Evolutionary conservation across 2,329 filamentous ascomycete genomes (phyloP).

Genomic region (Akanthomyces muscarius): DNA sequence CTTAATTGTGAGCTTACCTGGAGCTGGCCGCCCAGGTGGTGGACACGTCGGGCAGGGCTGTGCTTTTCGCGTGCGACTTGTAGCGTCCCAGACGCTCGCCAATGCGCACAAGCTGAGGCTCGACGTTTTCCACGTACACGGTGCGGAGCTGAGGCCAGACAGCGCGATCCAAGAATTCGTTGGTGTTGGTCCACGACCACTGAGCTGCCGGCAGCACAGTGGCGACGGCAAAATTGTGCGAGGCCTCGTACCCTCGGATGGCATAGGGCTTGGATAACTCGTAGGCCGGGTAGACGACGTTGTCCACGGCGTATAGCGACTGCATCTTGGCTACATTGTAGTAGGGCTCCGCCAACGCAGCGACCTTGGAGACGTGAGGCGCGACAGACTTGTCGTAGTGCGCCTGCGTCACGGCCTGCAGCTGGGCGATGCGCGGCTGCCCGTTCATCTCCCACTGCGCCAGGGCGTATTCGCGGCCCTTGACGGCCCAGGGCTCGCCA

Average conservation of each 20-base stretch:
- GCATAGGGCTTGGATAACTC: constrained; percentile 70
- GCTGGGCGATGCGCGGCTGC: constrained; percentile 67
- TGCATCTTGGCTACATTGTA: constrained; percentile 62
- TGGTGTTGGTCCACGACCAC: constrained; percentile 65
- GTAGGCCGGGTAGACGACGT: constrained; percentile 72
- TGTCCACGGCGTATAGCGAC: constrained; percentile 64
- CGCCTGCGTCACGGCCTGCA: constrained; percentile 55
- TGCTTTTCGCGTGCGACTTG: constrained; percentile 39
- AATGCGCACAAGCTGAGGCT: constrained; percentile 91
- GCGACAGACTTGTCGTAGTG: constrained; percentile 69
- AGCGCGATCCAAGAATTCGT: constrained; percentile 67
- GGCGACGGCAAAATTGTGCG: constrained; percentile 62
- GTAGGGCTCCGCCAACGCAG: constrained; percentile 63
- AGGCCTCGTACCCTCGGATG: constrained; percentile 61
- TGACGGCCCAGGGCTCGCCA: constrained; percentile 67
- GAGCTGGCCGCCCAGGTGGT: neutral
- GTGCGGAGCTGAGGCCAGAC: constrained; percentile 78
- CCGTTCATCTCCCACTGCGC: constrained; percentile 76
- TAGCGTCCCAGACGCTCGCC: constrained; percentile 81
- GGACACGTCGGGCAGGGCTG: constrained; percentile 19
- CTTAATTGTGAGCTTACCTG: constrained; percentile 16
- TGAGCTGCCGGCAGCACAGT: constrained; percentile 69
- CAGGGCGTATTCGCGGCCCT: constrained; percentile 61
- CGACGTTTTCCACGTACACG: constrained; percentile 86
- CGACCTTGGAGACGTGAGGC: constrained; percentile 65